Conservation (phyloP, 2,329 filamentous ascomycete species). For the Aspergillus glaucus region DNA sequence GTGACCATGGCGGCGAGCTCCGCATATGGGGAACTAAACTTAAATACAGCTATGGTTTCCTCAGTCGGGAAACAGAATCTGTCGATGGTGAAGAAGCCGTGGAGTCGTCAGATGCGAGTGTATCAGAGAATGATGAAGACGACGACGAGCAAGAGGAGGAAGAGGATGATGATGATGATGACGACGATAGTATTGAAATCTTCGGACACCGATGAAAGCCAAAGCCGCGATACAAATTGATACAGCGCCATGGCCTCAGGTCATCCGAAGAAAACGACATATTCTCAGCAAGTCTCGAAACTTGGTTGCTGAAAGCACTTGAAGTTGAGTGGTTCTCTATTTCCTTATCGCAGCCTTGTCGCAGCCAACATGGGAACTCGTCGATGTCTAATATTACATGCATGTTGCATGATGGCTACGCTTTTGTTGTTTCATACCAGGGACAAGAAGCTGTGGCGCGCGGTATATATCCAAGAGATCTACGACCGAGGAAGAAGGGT, state of each 20-base stretch:
- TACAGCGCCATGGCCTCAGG: neutral
- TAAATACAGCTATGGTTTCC: constrained; percentile 30
- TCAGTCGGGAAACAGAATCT: constrained; percentile 23
- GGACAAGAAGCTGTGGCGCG: too few relatives aligned
- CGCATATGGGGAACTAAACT: constrained; percentile 53
- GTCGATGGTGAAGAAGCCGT: constrained; percentile 16
- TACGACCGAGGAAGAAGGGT: too few relatives aligned
- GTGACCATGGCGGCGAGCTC: constrained; percentile 52
- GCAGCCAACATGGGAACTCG: too few relatives aligned
- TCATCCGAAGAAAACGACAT: too few relatives aligned
- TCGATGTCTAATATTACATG: too few relatives aligned
- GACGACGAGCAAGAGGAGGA: constrained; percentile 36
- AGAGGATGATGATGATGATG: constrained; percentile 46
- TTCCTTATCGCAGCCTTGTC: too few relatives aligned
- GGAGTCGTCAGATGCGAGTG: constrained; percentile 6
- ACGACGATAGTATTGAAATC: constrained; percentile 45
- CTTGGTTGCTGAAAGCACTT: too few relatives aligned
- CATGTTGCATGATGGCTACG: too few relatives aligned
- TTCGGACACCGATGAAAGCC: constrained; percentile 46
- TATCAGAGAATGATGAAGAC: constrained; percentile 21
- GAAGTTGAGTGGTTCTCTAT: too few relatives aligned
- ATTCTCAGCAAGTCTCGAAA: too few relatives aligned
- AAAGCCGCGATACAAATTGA: neutral
- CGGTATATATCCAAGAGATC: too few relatives aligned
- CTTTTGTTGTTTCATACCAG: too few relatives aligned